Evolutionary conservation across 345 rosid genomes (phyloP), one percentile per base, ranked within the genome.

Genomic region (Brassica juncea): DNA sequence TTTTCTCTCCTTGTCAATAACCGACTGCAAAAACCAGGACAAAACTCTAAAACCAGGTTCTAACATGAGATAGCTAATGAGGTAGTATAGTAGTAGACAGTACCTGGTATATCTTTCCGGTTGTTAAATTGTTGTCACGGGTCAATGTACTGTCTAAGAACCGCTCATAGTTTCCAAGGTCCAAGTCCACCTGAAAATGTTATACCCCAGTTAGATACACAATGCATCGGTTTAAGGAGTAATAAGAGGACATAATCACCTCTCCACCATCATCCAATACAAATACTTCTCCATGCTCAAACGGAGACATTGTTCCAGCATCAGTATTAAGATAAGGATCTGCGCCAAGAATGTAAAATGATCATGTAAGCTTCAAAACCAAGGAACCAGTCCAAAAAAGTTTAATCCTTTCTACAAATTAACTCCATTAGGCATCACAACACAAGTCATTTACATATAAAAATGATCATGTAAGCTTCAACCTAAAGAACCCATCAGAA

Each of bases 281-380:
- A 86, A 90, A 92, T 2, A 90, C 94, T 84, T 92, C 97, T 25
- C 94, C 97, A 35, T 92, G 97, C 86, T 92, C 97, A 77, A 92
- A 92, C 66, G 97, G 97, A 62, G 97, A 90, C 97, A 92, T 92
- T 39, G 97, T 92, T 64, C 97, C 97, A 28, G 94, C 97, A 84
- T 92, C 97, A 8, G 90, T 85, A 65, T 92, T 92, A 74, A 92
- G 85, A 76, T 92, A 92, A 82, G 94, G 97, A 84, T 92, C 97
- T 92, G 86, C 81, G 66, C 0, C 74, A 10, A 44, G 10, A 31
- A 68, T 44, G 68, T 14, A 79, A 66, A 39, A 16, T n/a, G 14
- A 54, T 52, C 66, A 34, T 27, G 31, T 7, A 0, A 77, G 63
- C 69, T 14, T 63, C 8, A n/a, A 39, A 21, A 23, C 37, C 2